Evolutionary conservation across 345 rosid species (phyloP).

Genomic region (Ceriops zippeliana): DNA sequence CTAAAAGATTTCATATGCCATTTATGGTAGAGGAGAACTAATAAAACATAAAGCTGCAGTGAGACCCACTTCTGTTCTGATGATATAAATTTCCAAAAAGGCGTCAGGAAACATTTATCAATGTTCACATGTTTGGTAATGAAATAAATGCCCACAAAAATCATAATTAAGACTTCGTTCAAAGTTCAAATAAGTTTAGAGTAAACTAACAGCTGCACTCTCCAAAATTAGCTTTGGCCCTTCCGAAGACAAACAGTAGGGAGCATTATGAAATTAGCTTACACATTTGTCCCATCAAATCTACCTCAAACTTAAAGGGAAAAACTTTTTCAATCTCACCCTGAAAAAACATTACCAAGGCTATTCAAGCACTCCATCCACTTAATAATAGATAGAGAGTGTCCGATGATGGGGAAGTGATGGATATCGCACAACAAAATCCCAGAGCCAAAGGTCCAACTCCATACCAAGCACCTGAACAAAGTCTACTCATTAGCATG

Average conservation of each 20-base stretch:
- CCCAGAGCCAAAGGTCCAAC: slow-evolving; percentile 89
- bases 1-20: too few relatives aligned
- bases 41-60: too few relatives aligned
- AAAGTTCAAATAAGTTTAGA: too few relatives aligned
- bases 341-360: neutral
- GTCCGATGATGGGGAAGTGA: slow-evolving; percentile 63
- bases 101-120: neutral
- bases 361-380: slow-evolving; percentile 7
- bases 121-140: neutral
- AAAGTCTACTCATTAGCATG: neutral
- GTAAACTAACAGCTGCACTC: neutral
- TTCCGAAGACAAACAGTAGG: neutral
- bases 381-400: slow-evolving; percentile 62
- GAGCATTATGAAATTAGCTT: neutral
- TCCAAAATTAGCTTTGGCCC: neutral
- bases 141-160: neutral
- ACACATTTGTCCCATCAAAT: neutral
- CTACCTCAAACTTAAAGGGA: neutral
- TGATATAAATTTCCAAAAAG: neutral
- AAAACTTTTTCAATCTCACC: neutral
- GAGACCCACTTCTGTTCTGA: too few relatives aligned
- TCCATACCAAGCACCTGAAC: slow-evolving; percentile 67
- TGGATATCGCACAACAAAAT: slow-evolving; percentile 50
- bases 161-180: neutral
- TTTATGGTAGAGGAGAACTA: too few relatives aligned